Conservation (phyloP, 2,329 filamentous ascomycete species). For the Neopestalotiopsis sp. region DNA sequence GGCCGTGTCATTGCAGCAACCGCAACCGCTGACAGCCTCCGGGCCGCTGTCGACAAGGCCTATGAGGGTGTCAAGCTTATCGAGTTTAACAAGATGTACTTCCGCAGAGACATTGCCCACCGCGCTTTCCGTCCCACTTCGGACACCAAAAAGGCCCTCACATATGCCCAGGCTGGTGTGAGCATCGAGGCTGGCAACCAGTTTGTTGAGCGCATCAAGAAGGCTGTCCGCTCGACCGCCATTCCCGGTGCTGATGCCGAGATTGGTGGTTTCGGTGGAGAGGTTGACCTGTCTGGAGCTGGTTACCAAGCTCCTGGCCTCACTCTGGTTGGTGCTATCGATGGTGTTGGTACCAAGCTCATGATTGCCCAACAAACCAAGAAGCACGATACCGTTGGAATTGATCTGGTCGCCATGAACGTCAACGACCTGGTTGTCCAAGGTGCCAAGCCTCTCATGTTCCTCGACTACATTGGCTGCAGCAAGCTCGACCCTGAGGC, state of each 20-base stretch:
- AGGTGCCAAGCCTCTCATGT: slow-evolving; percentile 92
- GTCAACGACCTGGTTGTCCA: slow-evolving; percentile 98
- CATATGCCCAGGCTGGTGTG: slow-evolving; percentile 92
- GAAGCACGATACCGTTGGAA: slow-evolving; percentile 92
- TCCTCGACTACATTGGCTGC: slow-evolving; percentile 98
- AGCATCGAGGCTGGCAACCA: slow-evolving; percentile 94
- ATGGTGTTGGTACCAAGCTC: slow-evolving; percentile 94
- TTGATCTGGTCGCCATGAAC: slow-evolving; percentile 98
- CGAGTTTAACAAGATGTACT: slow-evolving; percentile 88
- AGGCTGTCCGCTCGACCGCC: slow-evolving; percentile 82
- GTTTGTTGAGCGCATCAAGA: slow-evolving; percentile 90
- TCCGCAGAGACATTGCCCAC: slow-evolving; percentile 89
- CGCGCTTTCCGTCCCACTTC: slow-evolving; percentile 62
- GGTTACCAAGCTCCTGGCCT: slow-evolving; percentile 72
- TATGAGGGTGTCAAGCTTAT: slow-evolving; percentile 83
- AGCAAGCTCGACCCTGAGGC: slow-evolving; percentile 80
- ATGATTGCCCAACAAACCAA: slow-evolving; percentile 91
- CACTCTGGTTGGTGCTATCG: slow-evolving; percentile 85
- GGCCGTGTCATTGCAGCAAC: slow-evolving; percentile 95
- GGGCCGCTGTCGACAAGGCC: slow-evolving; percentile 84
- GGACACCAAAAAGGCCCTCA: slow-evolving; percentile 63
- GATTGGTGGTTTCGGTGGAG: slow-evolving; percentile 94
- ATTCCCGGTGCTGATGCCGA: slow-evolving; percentile 88
- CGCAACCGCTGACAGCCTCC: slow-evolving; percentile 73
- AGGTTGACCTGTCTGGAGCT: slow-evolving; percentile 77